A percentile compares a stretch with the other conserved stretches of the same genome.
phyloP scores from a whole-genome alignment of 306 rosid species.

The Hippophae rhamnoides region DNA sequence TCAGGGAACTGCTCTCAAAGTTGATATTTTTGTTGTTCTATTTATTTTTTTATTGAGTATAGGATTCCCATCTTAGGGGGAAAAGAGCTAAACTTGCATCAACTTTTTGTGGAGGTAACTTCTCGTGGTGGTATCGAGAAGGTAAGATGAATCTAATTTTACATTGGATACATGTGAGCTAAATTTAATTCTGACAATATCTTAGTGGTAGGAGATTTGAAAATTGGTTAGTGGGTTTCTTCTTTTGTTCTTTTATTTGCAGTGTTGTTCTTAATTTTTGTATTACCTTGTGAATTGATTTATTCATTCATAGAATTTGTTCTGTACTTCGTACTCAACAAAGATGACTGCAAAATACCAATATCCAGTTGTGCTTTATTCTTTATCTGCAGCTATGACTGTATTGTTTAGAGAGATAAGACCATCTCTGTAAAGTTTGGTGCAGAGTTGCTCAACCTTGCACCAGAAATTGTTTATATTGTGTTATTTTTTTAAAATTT shows the following conservation, averaged over 20 bases:
- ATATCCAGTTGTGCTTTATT: too few species aligned
- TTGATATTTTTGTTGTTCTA: background rate
- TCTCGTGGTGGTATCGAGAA: conserved; percentile 71
- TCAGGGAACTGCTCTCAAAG: background rate
- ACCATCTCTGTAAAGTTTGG: too few species aligned
- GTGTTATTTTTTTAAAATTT: too few species aligned
- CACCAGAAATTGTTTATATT: too few species aligned
- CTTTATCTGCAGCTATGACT: too few species aligned
- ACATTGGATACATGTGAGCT: background rate
- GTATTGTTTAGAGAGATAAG: too few species aligned
- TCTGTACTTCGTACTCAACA: too few species aligned
- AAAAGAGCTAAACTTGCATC: conserved; percentile 67
- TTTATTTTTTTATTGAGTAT: conserved; percentile 1
- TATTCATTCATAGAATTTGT: too few species aligned
- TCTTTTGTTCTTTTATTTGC: background rate
- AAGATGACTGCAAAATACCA: too few species aligned
- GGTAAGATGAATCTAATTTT: conserved; percentile 28
- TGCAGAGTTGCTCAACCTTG: too few species aligned
- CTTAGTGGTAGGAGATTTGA: background rate
- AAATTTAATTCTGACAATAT: conserved; percentile 2
- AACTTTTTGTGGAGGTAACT: conserved; percentile 69
- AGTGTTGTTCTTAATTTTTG: too few species aligned
- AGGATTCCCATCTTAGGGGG: conserved; percentile 88
- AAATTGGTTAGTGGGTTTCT: background rate
- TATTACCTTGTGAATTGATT: too few species aligned